Base-by-base conservation (phyloP, 2,329 filamentous ascomycete species). In the Microdochium nivale region DNA sequence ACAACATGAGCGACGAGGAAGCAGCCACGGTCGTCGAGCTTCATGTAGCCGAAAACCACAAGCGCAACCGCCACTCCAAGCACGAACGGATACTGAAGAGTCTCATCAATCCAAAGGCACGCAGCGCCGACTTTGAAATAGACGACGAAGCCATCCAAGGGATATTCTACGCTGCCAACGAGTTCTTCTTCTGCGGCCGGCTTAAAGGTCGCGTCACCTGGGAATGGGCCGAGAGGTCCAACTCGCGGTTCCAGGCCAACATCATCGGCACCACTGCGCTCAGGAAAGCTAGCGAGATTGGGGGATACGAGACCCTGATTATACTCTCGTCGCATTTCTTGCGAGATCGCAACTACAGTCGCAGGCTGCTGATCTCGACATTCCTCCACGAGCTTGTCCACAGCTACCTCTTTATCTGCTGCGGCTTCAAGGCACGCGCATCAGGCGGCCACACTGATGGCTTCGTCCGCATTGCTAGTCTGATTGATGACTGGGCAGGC, bases 331-430 rank as follows among this genome's bases (percentile, higher is more conserved):
- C 73, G 2, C 76, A 79, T 0, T 81, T 85, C 14, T 71, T 85
- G n/a, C 70, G 69, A 37, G 72, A 78, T 55, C 71, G 65, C 14
- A 72, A 69, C 48, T 86, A 81, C 63, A 82, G 81, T 61, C 69
- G 81, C 4, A 72, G 80, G 7, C 70, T 86, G 16, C 72, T 86
- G 51, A 82, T 86, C 48, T 80, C 79, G 7, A 83, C 82, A 0
- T 84, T 86, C 55, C 60, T 86, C 47, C 83, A 86, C 60, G 83
- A 86, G 65, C 75, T 85, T 58, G 81, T 86, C 48, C 82, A 86
- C 65, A 81, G 81, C 64, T 86, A 83, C 60, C 68, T 86, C 16
- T 86, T 86, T 56, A 76, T 86, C 52, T 71, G 69, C 49, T 83
- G 80, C 57, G 82, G 82, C 3, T 78, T 81, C 61, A 71, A 74